A percentile compares a stretch with the other conserved stretches of the same genome.
These are phyloP conservation scores for Penicillium polonicum DNA, from an alignment of 2,329 filamentous ascomycete genomes.

Conservation along the genomic window DNA sequence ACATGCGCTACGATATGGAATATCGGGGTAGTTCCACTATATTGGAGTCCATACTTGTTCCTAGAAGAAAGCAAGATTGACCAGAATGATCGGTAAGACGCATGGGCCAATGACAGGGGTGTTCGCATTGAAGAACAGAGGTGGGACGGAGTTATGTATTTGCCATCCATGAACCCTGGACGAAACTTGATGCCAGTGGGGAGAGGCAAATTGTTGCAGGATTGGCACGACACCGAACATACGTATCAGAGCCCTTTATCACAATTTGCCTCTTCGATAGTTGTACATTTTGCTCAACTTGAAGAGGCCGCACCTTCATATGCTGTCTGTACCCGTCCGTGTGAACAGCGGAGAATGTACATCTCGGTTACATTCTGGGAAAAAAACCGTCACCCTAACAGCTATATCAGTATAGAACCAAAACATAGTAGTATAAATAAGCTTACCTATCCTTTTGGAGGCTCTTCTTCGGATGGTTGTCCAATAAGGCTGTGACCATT, in stretches of 20 bases:
- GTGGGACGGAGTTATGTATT: not conserved
- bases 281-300: not conserved
- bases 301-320: not conserved
- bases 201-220: not conserved
- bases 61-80: not conserved
- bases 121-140: not conserved
- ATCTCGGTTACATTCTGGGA: too few species aligned
- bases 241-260: not conserved
- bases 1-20: not conserved
- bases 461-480: too few species aligned
- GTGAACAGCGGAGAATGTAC: too few species aligned
- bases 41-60: not conserved
- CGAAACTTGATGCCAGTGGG: not conserved
- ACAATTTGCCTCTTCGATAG: not conserved
- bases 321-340: too few species aligned
- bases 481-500: too few species aligned
- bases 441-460: too few species aligned
- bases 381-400: too few species aligned
- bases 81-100: not conserved
- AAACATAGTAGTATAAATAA: too few species aligned
- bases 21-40: not conserved
- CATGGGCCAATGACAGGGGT: not conserved
- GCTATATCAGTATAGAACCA: too few species aligned
- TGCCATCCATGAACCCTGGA: conserved; percentile 4
- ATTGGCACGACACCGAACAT: not conserved